Base-by-base conservation (phyloP, 805 yeast species). In the Ogataea ramenticola region DNA sequence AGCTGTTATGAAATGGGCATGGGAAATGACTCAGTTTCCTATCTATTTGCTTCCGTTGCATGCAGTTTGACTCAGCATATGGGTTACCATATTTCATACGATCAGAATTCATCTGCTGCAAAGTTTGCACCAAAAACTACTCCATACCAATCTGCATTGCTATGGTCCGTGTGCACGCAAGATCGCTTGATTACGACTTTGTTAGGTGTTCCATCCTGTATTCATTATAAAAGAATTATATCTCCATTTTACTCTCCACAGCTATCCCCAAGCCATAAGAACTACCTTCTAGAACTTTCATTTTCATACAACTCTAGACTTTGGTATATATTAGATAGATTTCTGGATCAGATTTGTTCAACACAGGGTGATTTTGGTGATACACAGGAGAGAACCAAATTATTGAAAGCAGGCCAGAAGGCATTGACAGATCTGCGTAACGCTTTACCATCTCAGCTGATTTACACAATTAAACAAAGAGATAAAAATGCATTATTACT, bases 61-160 rank as follows among this genome's bases (percentile, higher is more conserved):
- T 62, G 67, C 32, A 51, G 66, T 4, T 42, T 61, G 21, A 51
- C 64, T 1, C 67, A 63, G 43, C 66, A 63, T 41, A 54, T 62
- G 58, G 66, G 67, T 2, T 46, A 54, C 21, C 67, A 62, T 40
- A 61, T 62, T 17, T 50, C 57, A 1, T 54, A 56, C 33, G 54
- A 53, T 17, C 50, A 50, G 12, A 46, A 53, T 27, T 46, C 52
- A 1, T 36, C 48, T 17, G 49, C 57, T 1, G 49, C 47, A 11
- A 41, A 39, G 15, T 55, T 47, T 46, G 60, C 61, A 12, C 61
- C 59, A 12, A 50, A 45, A 30, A 42, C 48, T 1, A 51, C 64
- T 2, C 62, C 62, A 2, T 46, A 50, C 21, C 52, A 52, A 29
- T 54, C 62, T 0, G 55, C 64, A 2, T 46, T 54, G 2, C 41